A percentile compares a stretch with the other conserved stretches of the same genome.
These are phyloP conservation scores for Erodium maritimum DNA, from an alignment of 345 rosid species.

Conservation along the genomic window DNA sequence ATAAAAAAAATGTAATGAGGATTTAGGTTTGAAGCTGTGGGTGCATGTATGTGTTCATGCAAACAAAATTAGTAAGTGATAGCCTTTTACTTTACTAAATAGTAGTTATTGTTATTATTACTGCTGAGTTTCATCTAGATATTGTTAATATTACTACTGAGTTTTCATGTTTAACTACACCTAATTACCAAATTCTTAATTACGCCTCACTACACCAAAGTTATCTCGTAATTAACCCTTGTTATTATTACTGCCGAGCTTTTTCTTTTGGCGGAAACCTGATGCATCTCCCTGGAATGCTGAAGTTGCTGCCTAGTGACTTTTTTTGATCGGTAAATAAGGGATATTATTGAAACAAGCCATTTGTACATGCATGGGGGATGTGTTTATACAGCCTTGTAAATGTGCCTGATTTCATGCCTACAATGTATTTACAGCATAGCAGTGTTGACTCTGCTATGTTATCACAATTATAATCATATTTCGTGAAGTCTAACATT, in stretches of 20 bases:
- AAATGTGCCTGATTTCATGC: not conserved
- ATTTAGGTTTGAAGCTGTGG: not conserved
- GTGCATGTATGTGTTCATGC: not conserved
- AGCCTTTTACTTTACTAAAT: not conserved
- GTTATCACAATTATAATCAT: not conserved
- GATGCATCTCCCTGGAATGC: not conserved
- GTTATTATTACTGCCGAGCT: not conserved
- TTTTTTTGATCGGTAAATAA: not conserved
- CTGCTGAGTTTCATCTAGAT: not conserved
- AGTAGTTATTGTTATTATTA: not conserved
- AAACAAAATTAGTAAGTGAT: not conserved
- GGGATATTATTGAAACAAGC: too few species aligned
- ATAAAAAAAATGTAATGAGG: too few species aligned
- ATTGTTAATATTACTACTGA: too few species aligned
- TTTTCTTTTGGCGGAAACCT: not conserved
- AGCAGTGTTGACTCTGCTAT: not conserved
- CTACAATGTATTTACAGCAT: not conserved
- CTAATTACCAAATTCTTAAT: too few species aligned
- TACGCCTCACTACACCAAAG: too few species aligned
- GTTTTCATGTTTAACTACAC: too few species aligned
- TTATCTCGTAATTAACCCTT: too few species aligned
- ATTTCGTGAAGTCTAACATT: constrained; percentile 1
- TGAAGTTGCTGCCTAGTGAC: not conserved
- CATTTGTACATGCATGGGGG: too few species aligned
- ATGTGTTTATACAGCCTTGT: not conserved